Evolutionary conservation across 2,329 filamentous ascomycete genomes (phyloP).

Genomic region (Calonectria leucothoes): DNA sequence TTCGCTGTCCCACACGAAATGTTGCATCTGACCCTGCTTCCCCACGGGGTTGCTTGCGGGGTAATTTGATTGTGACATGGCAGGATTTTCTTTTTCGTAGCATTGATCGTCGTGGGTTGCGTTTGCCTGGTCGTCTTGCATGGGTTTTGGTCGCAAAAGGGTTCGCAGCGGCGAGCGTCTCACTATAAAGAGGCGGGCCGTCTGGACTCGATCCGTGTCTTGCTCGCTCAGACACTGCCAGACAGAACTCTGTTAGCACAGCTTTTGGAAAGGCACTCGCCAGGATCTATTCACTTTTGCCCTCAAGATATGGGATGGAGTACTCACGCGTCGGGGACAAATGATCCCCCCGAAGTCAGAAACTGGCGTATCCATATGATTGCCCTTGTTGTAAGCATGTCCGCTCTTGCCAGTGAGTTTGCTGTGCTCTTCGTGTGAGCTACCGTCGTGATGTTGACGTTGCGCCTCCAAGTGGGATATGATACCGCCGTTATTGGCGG

Average conservation of each 20-base stretch:
- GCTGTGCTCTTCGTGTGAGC: too few relatives aligned
- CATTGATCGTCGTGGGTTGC: neutral
- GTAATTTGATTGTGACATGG: slow-evolving; percentile 2
- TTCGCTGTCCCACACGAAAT: neutral
- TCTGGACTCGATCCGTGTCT: neutral
- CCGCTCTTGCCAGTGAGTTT: slow-evolving; percentile 47
- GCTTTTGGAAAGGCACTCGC: neutral
- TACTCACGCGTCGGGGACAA: slow-evolving; percentile 52
- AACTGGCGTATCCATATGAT: slow-evolving; percentile 49
- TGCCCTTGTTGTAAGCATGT: slow-evolving; percentile 48
- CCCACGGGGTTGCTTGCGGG: slow-evolving; percentile 37
- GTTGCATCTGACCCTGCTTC: slow-evolving; percentile 24
- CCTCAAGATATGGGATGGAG: slow-evolving; percentile 38
- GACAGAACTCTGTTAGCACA: neutral
- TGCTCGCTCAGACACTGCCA: neutral
- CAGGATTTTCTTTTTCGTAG: neutral
- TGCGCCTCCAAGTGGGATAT: slow-evolving; percentile 44
- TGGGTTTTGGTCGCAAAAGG: neutral
- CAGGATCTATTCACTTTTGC: neutral
- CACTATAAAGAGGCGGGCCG: neutral
- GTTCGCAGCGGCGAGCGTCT: neutral
- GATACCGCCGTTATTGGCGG: slow-evolving; percentile 54
- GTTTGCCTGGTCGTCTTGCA: neutral
- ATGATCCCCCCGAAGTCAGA: slow-evolving; percentile 48
- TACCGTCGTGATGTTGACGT: neutral